Conservation (phyloP, 2,329 filamentous ascomycete genomes). For the Hypoxylon sp. region DNA sequence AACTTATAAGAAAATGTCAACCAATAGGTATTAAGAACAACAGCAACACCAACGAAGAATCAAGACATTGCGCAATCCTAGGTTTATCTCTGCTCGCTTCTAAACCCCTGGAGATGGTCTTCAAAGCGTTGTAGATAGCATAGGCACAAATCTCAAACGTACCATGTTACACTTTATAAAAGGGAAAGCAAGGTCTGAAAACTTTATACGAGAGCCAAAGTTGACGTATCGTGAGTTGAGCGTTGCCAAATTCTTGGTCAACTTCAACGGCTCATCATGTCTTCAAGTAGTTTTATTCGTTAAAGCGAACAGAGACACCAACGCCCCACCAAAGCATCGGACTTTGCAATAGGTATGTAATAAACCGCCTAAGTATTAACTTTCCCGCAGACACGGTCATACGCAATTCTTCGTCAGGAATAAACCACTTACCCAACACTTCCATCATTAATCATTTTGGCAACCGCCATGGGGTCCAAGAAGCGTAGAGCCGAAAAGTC, state of each 20-base stretch:
- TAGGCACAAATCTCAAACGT: not conserved
- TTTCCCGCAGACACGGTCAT: not conserved
- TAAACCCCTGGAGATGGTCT: not conserved
- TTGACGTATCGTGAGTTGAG: not conserved
- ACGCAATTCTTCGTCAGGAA: not conserved
- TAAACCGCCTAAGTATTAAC: not conserved
- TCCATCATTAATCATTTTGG: not conserved
- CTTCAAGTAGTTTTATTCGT: no score
- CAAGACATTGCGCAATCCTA: not conserved
- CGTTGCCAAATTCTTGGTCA: not conserved
- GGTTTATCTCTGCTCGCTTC: not conserved
- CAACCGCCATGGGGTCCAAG: conserved; percentile 41
- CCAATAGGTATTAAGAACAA: not conserved
- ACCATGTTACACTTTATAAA: not conserved
- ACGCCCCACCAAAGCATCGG: not conserved
- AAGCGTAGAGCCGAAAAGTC: conserved; percentile 50
- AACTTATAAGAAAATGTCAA: not conserved
- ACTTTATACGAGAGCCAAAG: not conserved
- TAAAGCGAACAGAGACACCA: not conserved
- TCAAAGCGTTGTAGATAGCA: not conserved
- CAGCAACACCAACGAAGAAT: not conserved
- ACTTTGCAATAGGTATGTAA: conserved; percentile 4
- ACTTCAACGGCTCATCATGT: not conserved
- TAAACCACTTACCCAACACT: not conserved
- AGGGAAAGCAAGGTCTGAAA: not conserved